Base-by-base conservation (phyloP, 2,329 filamentous ascomycete genomes). In the Ambrosiella cleistominuta region DNA sequence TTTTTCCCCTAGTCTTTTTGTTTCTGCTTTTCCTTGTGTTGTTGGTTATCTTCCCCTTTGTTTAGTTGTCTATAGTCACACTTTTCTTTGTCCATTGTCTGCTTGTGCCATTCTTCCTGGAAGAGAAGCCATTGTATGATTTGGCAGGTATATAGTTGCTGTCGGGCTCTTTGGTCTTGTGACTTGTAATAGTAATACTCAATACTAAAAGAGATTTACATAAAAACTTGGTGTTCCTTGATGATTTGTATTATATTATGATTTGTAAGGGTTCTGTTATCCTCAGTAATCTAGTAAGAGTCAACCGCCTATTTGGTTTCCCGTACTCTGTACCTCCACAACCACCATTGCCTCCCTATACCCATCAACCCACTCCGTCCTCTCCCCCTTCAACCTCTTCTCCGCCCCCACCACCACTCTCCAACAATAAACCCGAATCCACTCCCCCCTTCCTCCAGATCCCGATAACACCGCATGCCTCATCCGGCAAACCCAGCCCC, bases 361-460 rank as follows among this genome's bases (percentile, higher is more conserved):
- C 0, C 75, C 79, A 68, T 82, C 88, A 56, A 83, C 69, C 87
- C 88, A 95, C 53, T 71, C 70, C 12, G 79, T 72, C 0, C 77
- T 77, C 7, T 77, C 77, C 6, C 71, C 72, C 60, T 77, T 75
- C 13, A 90, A 69, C 61, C 75, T 74, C 38, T 83, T 75, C 58
- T 79, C 74, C 64, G 83, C 91, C 0, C 82, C 85, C 12, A n/a
- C 79, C 0, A 88, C 71, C 62, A 83, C 78, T 0, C 86, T 89
- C 83, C 86, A 95, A 65, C 86, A 87, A 66, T 86, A 93, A 1
- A 91, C 68, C 39, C 81, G 77, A 1, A 94, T 68, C 50, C 56
- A 58, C 59, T 73, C 70, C 7, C 62, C 66, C 3, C 19, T 3
- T 27, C 3, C 63, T 71, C 75, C 3, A 63, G 67, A 27, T 74